Evolutionary conservation across 305 asterid species (phyloP).

Genomic region (Fraxinus floribunda): DNA sequence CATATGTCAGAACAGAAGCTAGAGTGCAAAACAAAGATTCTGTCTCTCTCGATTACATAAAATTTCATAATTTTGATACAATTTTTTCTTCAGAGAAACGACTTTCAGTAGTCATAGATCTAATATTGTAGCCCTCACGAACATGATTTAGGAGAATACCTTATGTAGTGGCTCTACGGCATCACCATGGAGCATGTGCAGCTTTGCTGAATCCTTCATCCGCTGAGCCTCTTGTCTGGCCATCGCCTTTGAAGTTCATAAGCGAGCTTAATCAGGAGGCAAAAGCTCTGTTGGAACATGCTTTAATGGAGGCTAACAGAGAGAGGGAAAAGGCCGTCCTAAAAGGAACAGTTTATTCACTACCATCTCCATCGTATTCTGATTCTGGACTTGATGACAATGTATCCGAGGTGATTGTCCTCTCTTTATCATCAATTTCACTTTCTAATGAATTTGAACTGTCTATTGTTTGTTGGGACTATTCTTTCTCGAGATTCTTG

Average conservation of each 20-base stretch:
- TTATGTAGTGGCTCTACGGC: conserved; percentile 68
- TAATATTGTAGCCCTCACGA: background rate
- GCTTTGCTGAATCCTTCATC: conserved; percentile 89
- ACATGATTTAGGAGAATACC: conserved; percentile 77
- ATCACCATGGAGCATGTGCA: conserved; percentile 82
- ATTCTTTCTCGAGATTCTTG: background rate
- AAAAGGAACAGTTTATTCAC: conserved; percentile 54
- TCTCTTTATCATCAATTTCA: background rate
- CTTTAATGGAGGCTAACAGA: conserved; percentile 77
- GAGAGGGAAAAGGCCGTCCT: conserved; percentile 77
- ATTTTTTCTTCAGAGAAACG: background rate
- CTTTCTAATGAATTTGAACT: background rate
- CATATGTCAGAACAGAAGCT: background rate
- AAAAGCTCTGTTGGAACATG: conserved; percentile 68
- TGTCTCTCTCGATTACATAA: background rate
- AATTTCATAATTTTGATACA: background rate
- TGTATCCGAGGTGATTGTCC: conserved; percentile 54
- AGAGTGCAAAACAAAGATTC: background rate
- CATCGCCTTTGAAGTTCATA: conserved; percentile 84
- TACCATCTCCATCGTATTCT: conserved; percentile 62
- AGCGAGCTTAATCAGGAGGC: conserved; percentile 87
- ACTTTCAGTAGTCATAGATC: background rate
- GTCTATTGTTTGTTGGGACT: background rate
- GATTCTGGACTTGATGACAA: conserved; percentile 61
- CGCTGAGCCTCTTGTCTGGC: conserved; percentile 97